Evolutionary conservation across 495 filamentous ascomycete genomes (phyloP).

Genomic region (Venustampulla echinocandica): DNA sequence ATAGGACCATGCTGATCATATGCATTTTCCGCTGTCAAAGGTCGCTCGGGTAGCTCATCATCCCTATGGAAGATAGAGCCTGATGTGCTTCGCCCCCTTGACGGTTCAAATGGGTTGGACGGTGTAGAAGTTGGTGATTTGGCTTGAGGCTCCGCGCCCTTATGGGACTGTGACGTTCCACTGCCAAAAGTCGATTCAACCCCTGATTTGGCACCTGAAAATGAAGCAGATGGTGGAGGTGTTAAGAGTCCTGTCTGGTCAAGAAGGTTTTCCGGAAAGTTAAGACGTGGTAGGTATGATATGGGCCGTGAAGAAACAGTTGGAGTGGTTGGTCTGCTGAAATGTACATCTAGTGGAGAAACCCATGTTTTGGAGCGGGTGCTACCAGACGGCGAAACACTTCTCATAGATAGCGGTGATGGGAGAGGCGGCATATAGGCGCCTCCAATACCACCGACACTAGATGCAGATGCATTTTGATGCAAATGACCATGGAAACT

Average conservation of each 20-base stretch:
- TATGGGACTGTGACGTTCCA: not conserved
- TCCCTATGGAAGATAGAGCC: constrained; percentile 1
- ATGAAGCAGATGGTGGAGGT: not conserved
- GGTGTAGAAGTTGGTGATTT: too few species aligned
- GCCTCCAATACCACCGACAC: constrained; percentile 11
- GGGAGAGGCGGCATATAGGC: constrained; percentile 14
- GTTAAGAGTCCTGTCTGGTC: constrained; percentile 5
- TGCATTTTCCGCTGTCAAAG: not conserved
- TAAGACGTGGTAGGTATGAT: constrained; percentile 14
- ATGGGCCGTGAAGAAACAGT: not conserved
- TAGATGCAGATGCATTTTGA: constrained; percentile 1
- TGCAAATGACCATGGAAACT: not conserved
- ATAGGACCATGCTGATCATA: not conserved
- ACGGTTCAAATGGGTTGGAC: too few species aligned
- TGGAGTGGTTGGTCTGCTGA: constrained; percentile 13
- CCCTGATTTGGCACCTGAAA: constrained; percentile 7
- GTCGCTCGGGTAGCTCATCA: not conserved
- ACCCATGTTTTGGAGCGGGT: constrained; percentile 5
- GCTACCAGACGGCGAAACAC: constrained; percentile 1
- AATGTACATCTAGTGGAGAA: constrained; percentile 17
- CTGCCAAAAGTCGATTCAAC: constrained; percentile 1
- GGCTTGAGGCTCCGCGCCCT: not conserved
- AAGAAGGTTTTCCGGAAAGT: constrained; percentile 9
- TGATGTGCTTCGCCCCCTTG: too few species aligned
- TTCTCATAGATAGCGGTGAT: constrained; percentile 1